Base-by-base conservation (phyloP, 768 basidiomycete genomes). In the Agaricus bisporus region DNA sequence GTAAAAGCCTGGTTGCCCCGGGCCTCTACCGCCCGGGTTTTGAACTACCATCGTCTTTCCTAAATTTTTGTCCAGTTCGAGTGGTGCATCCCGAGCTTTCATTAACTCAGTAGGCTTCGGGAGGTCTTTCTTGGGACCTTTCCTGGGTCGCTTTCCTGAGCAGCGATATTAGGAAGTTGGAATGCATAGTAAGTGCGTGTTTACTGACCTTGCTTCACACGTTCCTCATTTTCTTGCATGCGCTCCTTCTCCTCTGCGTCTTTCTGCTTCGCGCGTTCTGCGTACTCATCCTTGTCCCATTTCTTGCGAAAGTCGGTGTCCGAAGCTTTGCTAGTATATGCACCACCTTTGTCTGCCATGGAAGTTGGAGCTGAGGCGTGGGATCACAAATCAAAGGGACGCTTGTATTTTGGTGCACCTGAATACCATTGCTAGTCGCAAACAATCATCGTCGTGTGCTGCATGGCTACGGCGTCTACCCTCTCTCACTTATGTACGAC, bases 281-380 rank as follows among this genome's bases (percentile, higher is more conserved):
- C 81, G 70, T 86, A 91, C 65, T 90, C 91, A 65, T 94, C 86
- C 71, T 93, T 92, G 75, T 97, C 89, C 94, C 95, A 98, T 76
- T 86, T 91, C 70, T 86, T 87, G 45, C 93, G 72, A 60, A 89
- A 88, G 67, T 88, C 86, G 9, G 86, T 88, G 68, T 89, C 88
- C 15, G 72, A 64, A 29, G 79, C 75, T 51, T 75, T 75, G 56
- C 68, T 68, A 8, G 61, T 69, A 59, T 75, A 74, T 22, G 74
- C 73, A 51, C 74, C 71, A 10, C 55, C 61, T 56, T 72, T 73
- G 60, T 72, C 68, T 45, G 70, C 64, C 73, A 74, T 74, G 56
- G 50, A 45, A 29, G 51, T 54, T 39, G 49, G 41, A 28, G 26
- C 5, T 29, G 22, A 6, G 15, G 25, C 43, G 55, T 38, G 48